A percentile compares a stretch with the other conserved stretches of the same genome.
Conservation (phyloP, 2,329 filamentous ascomycete species). For the Aspergillus sojae region DNA sequence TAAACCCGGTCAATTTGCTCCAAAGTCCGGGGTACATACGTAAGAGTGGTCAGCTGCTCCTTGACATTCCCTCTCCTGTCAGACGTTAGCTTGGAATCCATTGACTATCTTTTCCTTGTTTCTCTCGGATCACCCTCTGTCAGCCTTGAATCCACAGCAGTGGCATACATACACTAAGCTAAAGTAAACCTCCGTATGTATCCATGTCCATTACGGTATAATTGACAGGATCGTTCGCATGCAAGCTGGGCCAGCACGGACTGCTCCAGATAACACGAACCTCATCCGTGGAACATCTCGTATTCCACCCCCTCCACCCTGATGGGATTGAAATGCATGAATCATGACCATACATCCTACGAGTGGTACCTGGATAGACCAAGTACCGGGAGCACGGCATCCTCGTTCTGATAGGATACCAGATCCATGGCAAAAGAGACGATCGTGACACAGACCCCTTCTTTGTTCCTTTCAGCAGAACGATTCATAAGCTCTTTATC, state of each 20-base stretch:
- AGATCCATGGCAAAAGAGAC: not conserved
- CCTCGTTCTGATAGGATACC: not conserved
- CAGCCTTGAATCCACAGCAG: not conserved
- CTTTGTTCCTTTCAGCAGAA: not conserved
- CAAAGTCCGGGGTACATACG: conserved; percentile 10
- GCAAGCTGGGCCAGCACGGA: not conserved
- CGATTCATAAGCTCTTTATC: not conserved
- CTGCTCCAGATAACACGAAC: not conserved
- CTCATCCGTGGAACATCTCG: not conserved
- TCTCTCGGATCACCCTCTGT: not conserved
- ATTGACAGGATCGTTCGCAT: not conserved
- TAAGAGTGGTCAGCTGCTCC: conserved; percentile 2
- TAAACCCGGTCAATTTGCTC: not conserved
- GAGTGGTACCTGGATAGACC: not conserved
- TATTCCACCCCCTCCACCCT: not conserved
- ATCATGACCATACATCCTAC: not conserved
- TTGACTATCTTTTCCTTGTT: not conserved
- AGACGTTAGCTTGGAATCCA: not conserved
- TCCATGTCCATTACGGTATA: not conserved
- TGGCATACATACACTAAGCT: not conserved
- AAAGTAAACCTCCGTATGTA: too few species aligned
- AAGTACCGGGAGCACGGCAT: not conserved
- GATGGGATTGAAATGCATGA: not conserved
- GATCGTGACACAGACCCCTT: not conserved
- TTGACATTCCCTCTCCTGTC: not conserved